A percentile compares a stretch with the other conserved stretches of the same genome.
phyloP scores from a whole-genome alignment of 805 yeast species.

The Kodamaea kaohsiungensis region DNA sequence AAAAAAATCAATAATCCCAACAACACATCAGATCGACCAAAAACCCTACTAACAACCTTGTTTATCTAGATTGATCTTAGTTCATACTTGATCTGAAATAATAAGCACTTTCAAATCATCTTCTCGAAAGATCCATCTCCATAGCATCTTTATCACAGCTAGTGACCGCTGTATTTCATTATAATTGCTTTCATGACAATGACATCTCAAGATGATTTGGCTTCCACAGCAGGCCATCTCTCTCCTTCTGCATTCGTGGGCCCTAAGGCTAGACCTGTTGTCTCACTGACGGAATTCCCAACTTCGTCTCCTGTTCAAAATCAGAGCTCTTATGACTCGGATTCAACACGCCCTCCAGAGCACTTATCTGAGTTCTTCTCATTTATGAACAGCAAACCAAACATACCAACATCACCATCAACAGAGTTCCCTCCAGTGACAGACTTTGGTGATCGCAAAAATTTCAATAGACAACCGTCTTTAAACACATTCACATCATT shows the following conservation, averaged over 20 bases:
- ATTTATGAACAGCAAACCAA: conserved; percentile 37
- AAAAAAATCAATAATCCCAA: not conserved
- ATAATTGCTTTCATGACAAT: not conserved
- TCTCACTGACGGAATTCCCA: not conserved
- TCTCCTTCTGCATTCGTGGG: not conserved
- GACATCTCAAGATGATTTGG: not conserved
- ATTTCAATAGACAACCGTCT: conserved; percentile 30
- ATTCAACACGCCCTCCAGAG: conserved; percentile 37
- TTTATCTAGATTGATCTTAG: not conserved
- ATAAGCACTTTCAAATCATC: not conserved
- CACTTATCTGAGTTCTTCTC: conserved; percentile 64
- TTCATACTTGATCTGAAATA: not conserved
- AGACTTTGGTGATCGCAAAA: conserved; percentile 6
- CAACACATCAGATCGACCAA: not conserved
- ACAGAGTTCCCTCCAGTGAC: conserved; percentile 13
- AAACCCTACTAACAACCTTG: not conserved
- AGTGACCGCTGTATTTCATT: not conserved
- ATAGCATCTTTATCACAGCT: not conserved
- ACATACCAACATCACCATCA: conserved; percentile 14
- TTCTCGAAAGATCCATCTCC: not conserved
- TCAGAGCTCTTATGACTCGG: not conserved
- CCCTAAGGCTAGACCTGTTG: not conserved
- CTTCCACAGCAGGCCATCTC: not conserved
- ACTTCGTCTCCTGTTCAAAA: not conserved
- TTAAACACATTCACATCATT: conserved; percentile 46